phyloP scores from a whole-genome alignment of 2,329 filamentous ascomycete genomes.

The Rhexocercosporidium sp. region DNA sequence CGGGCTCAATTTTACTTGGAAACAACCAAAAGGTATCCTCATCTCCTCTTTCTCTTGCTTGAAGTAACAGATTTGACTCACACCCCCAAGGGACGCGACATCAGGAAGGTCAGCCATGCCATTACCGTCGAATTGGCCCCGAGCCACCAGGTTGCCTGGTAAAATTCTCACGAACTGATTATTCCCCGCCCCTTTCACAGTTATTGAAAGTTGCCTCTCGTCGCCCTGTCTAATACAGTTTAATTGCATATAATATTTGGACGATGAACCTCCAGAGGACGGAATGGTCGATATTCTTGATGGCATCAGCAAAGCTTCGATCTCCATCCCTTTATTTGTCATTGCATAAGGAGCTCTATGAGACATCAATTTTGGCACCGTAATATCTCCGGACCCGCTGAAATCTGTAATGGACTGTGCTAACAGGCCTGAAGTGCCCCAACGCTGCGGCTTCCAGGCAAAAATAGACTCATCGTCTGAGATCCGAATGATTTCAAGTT shows the following conservation, averaged over 20 bases:
- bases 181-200: not conserved
- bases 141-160: too few species aligned
- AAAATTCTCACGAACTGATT: not conserved
- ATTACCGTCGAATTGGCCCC: too few species aligned
- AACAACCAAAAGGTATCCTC: too few species aligned
- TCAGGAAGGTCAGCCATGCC: too few species aligned
- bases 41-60: not conserved
- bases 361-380: not conserved
- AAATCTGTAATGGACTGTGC: not conserved
- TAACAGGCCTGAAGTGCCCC: not conserved
- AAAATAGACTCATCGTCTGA: slow-evolving; percentile 12
- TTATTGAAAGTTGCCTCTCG: not conserved
- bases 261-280: too few species aligned
- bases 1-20: too few species aligned
- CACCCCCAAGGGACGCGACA: too few species aligned
- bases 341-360: not conserved
- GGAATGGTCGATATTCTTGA: too few species aligned
- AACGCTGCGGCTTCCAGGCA: not conserved
- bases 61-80: not conserved
- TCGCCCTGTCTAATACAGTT: not conserved
- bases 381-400: not conserved
- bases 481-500: slow-evolving; percentile 11
- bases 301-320: too few species aligned
- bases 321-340: slow-evolving; percentile 3
- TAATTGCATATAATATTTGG: not conserved